Evolutionary conservation across 441 rosid species (phyloP).

Genomic region (Adansonia gregorii): DNA sequence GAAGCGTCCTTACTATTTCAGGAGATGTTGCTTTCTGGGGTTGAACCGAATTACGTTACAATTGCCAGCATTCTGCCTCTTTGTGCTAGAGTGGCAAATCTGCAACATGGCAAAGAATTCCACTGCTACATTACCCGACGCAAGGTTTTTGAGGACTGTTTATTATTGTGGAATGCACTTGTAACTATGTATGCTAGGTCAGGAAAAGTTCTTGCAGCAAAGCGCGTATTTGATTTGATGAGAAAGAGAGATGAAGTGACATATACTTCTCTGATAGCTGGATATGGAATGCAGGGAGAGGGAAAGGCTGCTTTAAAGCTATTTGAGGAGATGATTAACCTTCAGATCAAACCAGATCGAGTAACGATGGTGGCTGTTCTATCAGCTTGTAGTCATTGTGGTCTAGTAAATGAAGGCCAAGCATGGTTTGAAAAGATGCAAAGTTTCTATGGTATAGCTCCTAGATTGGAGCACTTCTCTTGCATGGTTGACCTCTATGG

Average conservation of each 20-base stretch:
- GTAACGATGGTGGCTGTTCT: slow-evolving; percentile 76
- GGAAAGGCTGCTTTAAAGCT: slow-evolving; percentile 55
- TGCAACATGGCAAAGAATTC: slow-evolving; percentile 78
- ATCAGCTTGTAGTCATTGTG: slow-evolving; percentile 84
- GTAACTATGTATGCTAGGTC: slow-evolving; percentile 79
- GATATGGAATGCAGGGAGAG: slow-evolving; percentile 72
- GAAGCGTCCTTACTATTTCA: slow-evolving; percentile 62
- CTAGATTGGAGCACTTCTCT: slow-evolving; percentile 60
- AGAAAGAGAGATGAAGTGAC: slow-evolving; percentile 61
- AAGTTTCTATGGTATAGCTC: slow-evolving; percentile 44
- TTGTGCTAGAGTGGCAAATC: slow-evolving; percentile 72
- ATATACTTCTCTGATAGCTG: slow-evolving; percentile 78
- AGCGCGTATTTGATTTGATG: slow-evolving; percentile 57
- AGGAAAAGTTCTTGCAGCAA: slow-evolving; percentile 63
- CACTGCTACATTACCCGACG: slow-evolving; percentile 69
- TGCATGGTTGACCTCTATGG: slow-evolving; percentile 85
- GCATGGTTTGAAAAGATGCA: slow-evolving; percentile 55
- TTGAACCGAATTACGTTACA: slow-evolving; percentile 67
- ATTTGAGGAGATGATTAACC: slow-evolving; percentile 58
- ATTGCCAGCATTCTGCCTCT: slow-evolving; percentile 78
- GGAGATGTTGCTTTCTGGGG: slow-evolving; percentile 61
- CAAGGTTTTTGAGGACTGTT: slow-evolving; percentile 44
- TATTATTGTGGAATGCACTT: slow-evolving; percentile 71
- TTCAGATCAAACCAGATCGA: slow-evolving; percentile 64
- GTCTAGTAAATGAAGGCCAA: slow-evolving; percentile 61